Conservation (phyloP, 805 yeast genomes). For the Clavispora vitiphila region DNA sequence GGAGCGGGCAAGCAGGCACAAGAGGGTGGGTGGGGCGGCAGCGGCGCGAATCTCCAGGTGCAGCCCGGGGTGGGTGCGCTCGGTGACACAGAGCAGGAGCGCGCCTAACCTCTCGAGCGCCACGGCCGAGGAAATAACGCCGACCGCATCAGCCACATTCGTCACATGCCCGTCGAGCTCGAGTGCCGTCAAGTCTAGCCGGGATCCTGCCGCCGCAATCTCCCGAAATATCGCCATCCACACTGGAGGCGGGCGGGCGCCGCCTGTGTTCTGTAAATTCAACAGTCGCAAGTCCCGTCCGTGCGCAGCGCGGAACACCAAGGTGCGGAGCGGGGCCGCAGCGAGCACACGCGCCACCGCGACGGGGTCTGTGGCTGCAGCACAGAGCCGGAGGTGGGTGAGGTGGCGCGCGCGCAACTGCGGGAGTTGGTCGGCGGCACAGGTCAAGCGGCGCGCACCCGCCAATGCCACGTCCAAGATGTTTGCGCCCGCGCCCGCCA, state of each 20-base stretch:
- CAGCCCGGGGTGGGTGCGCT: constrained; percentile 16
- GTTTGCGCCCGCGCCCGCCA: constrained; percentile 1
- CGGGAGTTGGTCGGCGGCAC: constrained; percentile 3
- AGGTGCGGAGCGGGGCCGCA: constrained; percentile 1
- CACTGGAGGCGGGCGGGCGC: constrained; percentile 5
- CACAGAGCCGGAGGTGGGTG: background rate
- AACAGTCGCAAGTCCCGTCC: constrained; percentile 12
- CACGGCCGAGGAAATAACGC: constrained; percentile 5
- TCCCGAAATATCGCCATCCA: constrained; percentile 20
- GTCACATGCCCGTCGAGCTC: constrained; percentile 22
- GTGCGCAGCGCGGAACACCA: constrained; percentile 15
- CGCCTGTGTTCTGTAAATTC: constrained; percentile 12
- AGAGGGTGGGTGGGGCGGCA: background rate
- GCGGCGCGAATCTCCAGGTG: background rate
- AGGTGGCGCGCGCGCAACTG: constrained; percentile 12
- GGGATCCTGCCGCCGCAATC: constrained; percentile 1
- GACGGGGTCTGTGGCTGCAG: constrained; percentile 8
- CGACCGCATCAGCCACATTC: constrained; percentile 8
- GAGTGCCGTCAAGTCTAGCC: constrained; percentile 8
- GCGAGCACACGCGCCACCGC: constrained; percentile 3
- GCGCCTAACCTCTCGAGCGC: constrained; percentile 11
- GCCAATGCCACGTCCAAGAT: constrained; percentile 4
- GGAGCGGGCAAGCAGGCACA: background rate
- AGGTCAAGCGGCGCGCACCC: constrained; percentile 1
- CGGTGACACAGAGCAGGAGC: constrained; percentile 16